phyloP scores from a whole-genome alignment of 768 basidiomycete genomes.

The Tulasnella sp. region DNA sequence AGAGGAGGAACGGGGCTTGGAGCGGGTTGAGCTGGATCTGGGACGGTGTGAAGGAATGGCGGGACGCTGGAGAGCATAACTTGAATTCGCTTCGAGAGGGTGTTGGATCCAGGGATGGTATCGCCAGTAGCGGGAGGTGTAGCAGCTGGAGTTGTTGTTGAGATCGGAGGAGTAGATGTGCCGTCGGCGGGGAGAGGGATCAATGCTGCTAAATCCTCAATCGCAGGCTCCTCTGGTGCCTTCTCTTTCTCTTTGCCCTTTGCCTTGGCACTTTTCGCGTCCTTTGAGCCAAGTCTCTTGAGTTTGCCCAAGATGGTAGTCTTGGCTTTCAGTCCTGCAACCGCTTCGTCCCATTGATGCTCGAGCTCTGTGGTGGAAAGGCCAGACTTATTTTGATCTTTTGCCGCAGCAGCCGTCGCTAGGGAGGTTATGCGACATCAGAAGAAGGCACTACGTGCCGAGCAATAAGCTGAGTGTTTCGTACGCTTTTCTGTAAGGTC shows the following conservation, averaged over 20 bases:
- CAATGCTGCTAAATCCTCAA: background rate
- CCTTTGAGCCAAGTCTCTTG: slow-evolving; percentile 20
- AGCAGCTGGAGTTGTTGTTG: background rate
- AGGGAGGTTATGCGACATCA: background rate
- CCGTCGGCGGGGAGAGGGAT: background rate
- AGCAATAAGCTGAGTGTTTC: background rate
- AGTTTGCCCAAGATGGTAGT: slow-evolving; percentile 19
- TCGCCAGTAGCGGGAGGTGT: background rate
- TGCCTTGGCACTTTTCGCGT: slow-evolving; percentile 13
- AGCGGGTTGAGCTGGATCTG: slow-evolving; percentile 23
- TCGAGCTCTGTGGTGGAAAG: slow-evolving; percentile 13
- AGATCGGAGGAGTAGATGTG: background rate
- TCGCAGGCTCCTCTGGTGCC: background rate
- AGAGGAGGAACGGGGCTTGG: slow-evolving; percentile 42
- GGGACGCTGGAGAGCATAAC: slow-evolving; percentile 30
- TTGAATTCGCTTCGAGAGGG: slow-evolving; percentile 29
- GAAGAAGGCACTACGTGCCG: background rate
- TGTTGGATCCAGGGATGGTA: slow-evolving; percentile 18
- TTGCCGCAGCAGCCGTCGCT: background rate
- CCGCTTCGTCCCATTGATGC: slow-evolving; percentile 17
- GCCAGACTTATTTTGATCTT: background rate
- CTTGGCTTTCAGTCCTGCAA: slow-evolving; percentile 15
- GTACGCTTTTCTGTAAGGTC: background rate
- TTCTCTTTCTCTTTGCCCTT: slow-evolving; percentile 11
- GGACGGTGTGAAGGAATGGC: slow-evolving; percentile 41